Conservation (phyloP, 768 basidiomycete species). For the Lactarius tabidus region DNA sequence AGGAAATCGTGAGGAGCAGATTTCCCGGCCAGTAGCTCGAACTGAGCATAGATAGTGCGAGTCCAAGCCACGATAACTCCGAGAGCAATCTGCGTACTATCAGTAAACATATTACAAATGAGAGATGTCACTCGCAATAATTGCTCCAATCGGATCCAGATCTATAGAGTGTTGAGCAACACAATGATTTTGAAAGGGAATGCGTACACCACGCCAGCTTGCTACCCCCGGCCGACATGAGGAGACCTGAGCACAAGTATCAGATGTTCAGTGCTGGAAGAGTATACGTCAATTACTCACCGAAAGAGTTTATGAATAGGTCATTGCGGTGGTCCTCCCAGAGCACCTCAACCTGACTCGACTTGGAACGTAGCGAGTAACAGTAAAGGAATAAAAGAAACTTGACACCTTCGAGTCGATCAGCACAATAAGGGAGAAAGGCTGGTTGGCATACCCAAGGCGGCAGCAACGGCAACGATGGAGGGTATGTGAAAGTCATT, state of each 20-base stretch:
- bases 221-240: conserved; percentile 81
- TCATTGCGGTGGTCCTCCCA: conserved; percentile 98
- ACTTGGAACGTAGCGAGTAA: conserved; percentile 67
- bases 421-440: conserved; percentile 9
- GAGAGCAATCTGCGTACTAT: conserved; percentile 56
- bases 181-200: conserved; percentile 7
- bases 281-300: conserved; percentile 35
- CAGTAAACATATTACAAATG: conserved; percentile 4
- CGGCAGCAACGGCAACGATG: conserved; percentile 76
- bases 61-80: conserved; percentile 79
- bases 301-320: conserved; percentile 77
- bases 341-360: conserved; percentile 89
- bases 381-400: conserved; percentile 86
- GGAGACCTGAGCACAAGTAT: conserved; percentile 47
- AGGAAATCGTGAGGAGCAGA: conserved; percentile 89
- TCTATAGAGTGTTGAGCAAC: conserved; percentile 35
- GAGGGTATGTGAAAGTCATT: conserved; percentile 75
- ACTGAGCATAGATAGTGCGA: conserved; percentile 73
- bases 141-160: conserved; percentile 75
- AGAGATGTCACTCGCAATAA: conserved; percentile 49
- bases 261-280: not conserved
- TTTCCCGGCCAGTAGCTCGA: conserved; percentile 85
- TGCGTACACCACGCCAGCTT: conserved; percentile 75
- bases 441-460: conserved; percentile 56
- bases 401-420: conserved; percentile 62